These are phyloP conservation scores for Boletus vinaceobasis DNA, from an alignment of 768 basidiomycete genomes.

Conservation along the genomic window DNA sequence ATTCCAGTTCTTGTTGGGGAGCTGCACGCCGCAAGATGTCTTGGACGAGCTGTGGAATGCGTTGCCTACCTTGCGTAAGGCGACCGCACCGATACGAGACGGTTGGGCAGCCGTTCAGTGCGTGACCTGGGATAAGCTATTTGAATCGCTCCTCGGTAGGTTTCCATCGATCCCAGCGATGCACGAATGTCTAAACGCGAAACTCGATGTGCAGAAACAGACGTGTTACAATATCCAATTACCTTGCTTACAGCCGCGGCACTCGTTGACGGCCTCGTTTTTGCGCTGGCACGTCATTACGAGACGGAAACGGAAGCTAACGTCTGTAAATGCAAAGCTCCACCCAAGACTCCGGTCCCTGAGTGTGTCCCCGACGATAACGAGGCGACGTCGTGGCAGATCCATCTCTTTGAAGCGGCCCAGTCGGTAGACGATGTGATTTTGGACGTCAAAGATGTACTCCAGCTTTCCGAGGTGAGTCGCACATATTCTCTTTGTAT, in stretches of 20 bases:
- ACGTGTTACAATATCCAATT: slow-evolving; percentile 49
- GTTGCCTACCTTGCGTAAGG: slow-evolving; percentile 47
- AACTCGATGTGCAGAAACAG: slow-evolving; percentile 39
- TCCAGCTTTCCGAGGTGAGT: slow-evolving; percentile 22
- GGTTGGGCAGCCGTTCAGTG: slow-evolving; percentile 47
- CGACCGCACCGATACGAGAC: slow-evolving; percentile 31
- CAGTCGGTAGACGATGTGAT: slow-evolving; percentile 13
- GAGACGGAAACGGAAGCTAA: slow-evolving; percentile 26
- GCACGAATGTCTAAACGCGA: not conserved
- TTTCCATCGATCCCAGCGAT: not conserved
- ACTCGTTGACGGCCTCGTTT: slow-evolving; percentile 43
- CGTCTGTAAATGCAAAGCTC: slow-evolving; percentile 3
- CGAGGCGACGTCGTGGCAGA: slow-evolving; percentile 10
- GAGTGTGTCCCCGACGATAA: not conserved
- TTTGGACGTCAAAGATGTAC: slow-evolving; percentile 25
- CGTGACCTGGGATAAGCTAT: slow-evolving; percentile 51
- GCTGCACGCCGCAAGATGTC: slow-evolving; percentile 48
- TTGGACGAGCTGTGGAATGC: slow-evolving; percentile 59
- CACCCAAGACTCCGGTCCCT: not conserved
- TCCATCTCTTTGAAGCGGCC: slow-evolving; percentile 9
- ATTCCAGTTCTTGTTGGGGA: slow-evolving; percentile 48
- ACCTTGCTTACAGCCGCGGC: slow-evolving; percentile 54
- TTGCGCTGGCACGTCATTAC: slow-evolving; percentile 37
- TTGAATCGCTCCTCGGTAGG: slow-evolving; percentile 39
- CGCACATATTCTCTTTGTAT: no score